Evolutionary conservation across 2,329 filamentous ascomycete species (phyloP), one percentile per base, ranked within the genome.

Genomic region (Amauroascus niger): DNA sequence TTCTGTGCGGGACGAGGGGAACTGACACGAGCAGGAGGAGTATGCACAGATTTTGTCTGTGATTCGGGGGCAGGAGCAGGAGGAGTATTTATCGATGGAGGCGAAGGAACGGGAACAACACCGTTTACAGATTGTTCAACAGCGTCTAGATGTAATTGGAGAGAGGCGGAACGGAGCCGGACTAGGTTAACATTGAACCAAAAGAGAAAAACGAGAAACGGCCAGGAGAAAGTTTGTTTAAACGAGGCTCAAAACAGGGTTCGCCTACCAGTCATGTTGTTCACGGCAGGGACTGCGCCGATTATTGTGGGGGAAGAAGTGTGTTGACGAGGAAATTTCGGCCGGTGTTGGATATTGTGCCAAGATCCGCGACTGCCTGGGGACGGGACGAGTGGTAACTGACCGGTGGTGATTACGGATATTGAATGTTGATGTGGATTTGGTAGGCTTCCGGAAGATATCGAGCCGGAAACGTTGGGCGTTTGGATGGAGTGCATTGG

Each of bases 271-370:
- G 28, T 59, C 52, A 63, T 60, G 53, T 60, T 51, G 37, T 14
- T 60, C 58, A 71, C 67, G 37, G 71, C 61, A 18, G 74, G 66
- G 49, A 69, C 64, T 54, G 77, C 75, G 50, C 75, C 70, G 40
- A 87, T 66, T 30, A 86, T 76, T 0, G 85, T 90, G 0, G 90
- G 89, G 1, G 88, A 94, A 22, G 87, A 83, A 0, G 90, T 95
- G 63, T 88, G 83, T 63, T 87, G 83, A 53, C 87, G 79, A 40
- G 74, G 76, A 53, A 84, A 75, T 58, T 82, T 79, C 7, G 84
- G 73, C 9, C 76, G 73, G 53, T 81, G 76, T 56, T 80, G 78
- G 56, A 79, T 76, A 57, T 79, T 76, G 47, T 74, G 72, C 55
- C 82, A 77, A 24, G 73, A 67, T 51, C 79, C 74, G 26, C 77